Evolutionary conservation across 106 monocot genomes (phyloP).

Genomic region (Chionographis japonica): DNA sequence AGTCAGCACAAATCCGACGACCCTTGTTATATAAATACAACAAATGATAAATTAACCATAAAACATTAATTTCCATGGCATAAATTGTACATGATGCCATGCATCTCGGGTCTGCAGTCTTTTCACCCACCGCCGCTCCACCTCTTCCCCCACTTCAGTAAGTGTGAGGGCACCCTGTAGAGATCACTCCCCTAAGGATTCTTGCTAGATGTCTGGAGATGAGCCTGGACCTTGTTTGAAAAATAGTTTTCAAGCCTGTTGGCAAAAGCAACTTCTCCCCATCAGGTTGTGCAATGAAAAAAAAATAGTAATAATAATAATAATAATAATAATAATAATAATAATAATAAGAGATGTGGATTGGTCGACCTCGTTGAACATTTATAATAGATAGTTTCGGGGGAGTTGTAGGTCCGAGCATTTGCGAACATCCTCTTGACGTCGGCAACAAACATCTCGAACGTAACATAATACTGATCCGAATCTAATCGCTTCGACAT

Average conservation of each 20-base stretch:
- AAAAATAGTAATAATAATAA: too few relatives aligned
- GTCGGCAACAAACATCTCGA: constrained; percentile 98
- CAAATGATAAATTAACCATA: too few relatives aligned
- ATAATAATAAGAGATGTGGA: not conserved
- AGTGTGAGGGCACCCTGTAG: too few relatives aligned
- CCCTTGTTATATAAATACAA: too few relatives aligned
- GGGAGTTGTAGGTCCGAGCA: constrained; percentile 87
- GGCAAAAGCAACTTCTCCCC: not conserved
- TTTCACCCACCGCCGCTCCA: too few relatives aligned
- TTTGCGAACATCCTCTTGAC: constrained; percentile 86
- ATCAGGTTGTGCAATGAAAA: not conserved
- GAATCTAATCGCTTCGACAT: constrained; percentile 90
- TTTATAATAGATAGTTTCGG: constrained; percentile 97
- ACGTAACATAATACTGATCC: constrained; percentile 86
- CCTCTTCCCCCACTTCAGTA: too few relatives aligned
- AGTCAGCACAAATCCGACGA: too few relatives aligned
- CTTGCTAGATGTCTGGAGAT: constrained; percentile 43
- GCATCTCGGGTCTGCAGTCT: too few relatives aligned
- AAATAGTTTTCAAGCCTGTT: constrained; percentile 70
- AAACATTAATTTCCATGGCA: too few relatives aligned
- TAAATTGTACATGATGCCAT: too few relatives aligned
- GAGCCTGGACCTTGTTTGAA: constrained; percentile 53
- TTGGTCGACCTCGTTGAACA: constrained; percentile 65
- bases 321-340: too few relatives aligned
- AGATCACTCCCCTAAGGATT: not conserved